Percentiles rank a stretch among this genome's conserved stretches.
phyloP scores from a whole-genome alignment of 345 rosid genomes.

The Eucalyptus guilfoylei region DNA sequence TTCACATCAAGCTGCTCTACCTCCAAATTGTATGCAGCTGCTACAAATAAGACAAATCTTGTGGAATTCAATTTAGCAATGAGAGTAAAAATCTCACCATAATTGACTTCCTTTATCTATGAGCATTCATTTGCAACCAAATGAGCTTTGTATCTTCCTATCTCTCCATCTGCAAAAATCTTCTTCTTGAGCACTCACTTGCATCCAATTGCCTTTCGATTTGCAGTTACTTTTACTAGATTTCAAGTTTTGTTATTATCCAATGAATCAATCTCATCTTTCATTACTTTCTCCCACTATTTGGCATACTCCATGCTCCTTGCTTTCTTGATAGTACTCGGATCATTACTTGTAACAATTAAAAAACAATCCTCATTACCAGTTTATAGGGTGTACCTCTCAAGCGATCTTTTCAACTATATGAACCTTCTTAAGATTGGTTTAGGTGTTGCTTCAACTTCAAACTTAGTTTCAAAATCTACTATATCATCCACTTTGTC shows the following conservation, averaged over 20 bases:
- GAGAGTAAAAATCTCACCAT: neutral
- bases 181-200: neutral
- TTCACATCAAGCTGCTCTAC: too few species aligned
- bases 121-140: neutral
- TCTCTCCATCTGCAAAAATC: neutral
- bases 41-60: neutral
- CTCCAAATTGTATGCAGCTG: neutral
- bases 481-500: neutral
- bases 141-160: neutral
- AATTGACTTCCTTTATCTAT: neutral
- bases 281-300: too few species aligned
- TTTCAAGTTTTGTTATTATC: neutral
- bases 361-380: too few species aligned
- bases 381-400: too few species aligned
- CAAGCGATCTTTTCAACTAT: too few species aligned
- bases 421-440: too few species aligned
- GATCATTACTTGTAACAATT: rapidly evolving
- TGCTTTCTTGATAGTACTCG: too few species aligned
- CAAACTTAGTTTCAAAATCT: too few species aligned
- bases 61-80: neutral
- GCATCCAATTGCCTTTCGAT: neutral
- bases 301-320: too few species aligned
- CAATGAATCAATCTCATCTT: too few species aligned
- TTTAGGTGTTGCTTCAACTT: too few species aligned
- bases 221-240: neutral